Percentiles rank a stretch among this genome's conserved stretches.
phyloP scores from a whole-genome alignment of 2,329 filamentous ascomycete species.

The Hypoxylon sp. region DNA sequence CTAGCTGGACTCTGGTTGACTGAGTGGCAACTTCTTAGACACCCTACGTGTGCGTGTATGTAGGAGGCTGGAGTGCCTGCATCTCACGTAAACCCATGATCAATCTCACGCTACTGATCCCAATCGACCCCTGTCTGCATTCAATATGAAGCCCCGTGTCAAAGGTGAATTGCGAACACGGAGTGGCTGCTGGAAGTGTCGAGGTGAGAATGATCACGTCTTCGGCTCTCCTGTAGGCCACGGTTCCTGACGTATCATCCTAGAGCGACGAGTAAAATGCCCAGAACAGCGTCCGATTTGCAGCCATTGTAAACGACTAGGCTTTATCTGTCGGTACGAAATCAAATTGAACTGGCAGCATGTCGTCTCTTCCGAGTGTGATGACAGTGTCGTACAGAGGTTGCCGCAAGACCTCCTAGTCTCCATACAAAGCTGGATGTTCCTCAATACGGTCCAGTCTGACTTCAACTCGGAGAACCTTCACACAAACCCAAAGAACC shows the following conservation, averaged over 20 bases:
- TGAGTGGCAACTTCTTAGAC: background rate
- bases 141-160: slow-evolving; percentile 21
- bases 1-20: background rate
- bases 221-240: background rate
- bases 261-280: slow-evolving; percentile 48
- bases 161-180: slow-evolving; percentile 45
- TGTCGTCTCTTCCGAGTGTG: slow-evolving; percentile 18
- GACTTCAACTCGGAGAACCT: slow-evolving; percentile 26
- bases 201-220: slow-evolving; percentile 37
- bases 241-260: slow-evolving; percentile 12
- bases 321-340: slow-evolving; percentile 48
- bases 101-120: slow-evolving; percentile 21
- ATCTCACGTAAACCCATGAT: slow-evolving; percentile 18
- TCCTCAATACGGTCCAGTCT: slow-evolving; percentile 34
- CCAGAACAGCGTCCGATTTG: slow-evolving; percentile 48
- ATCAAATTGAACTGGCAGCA: slow-evolving; percentile 45
- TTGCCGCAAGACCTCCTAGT: slow-evolving; percentile 34
- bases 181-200: slow-evolving; percentile 47
- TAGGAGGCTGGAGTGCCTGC: slow-evolving; percentile 8
- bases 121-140: slow-evolving; percentile 5
- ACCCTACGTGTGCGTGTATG: background rate
- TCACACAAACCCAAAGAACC: background rate
- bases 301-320: slow-evolving; percentile 43
- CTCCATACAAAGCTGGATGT: slow-evolving; percentile 43
- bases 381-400: background rate